These are phyloP conservation scores for Gossypium sturtianum DNA, from an alignment of 345 rosid genomes.

Conservation along the genomic window DNA sequence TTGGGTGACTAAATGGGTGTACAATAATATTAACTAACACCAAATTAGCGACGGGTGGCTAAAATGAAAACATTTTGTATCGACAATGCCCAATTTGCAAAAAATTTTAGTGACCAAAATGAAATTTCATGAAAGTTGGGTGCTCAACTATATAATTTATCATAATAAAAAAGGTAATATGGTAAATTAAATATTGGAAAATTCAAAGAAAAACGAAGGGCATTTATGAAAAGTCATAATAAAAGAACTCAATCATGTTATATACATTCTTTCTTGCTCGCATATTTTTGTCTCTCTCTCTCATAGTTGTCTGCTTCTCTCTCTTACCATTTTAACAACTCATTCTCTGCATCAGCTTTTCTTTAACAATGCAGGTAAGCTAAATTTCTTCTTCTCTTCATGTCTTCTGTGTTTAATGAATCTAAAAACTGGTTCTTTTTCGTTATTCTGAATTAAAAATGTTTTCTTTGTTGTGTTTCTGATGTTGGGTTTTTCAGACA, in stretches of 20 bases:
- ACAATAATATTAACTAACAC: no score
- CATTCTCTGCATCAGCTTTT: neutral
- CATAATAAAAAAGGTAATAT: no score
- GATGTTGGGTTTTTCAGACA: slow-evolving; percentile 27
- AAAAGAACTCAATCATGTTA: slow-evolving; percentile 1
- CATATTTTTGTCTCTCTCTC: neutral
- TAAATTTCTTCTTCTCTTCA: no score
- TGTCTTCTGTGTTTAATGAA: neutral
- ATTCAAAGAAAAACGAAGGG: neutral
- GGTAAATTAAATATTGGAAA: neutral
- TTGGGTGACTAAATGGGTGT: no score
- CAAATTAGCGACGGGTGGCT: no score
- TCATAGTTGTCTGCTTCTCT: neutral
- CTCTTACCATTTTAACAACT: neutral
- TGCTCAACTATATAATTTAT: no score
- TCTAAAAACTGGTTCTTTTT: neutral
- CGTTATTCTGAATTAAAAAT: neutral
- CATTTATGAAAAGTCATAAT: neutral
- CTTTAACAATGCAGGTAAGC: slow-evolving; percentile 8
- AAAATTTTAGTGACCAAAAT: no score
- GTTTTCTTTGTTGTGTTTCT: neutral
- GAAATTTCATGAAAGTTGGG: no score
- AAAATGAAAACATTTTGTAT: no score
- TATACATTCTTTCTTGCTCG: neutral
- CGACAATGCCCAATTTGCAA: no score